phyloP scores from a whole-genome alignment of 192 early-diverging fungal genomes.

The Entomortierella lignicola region DNA sequence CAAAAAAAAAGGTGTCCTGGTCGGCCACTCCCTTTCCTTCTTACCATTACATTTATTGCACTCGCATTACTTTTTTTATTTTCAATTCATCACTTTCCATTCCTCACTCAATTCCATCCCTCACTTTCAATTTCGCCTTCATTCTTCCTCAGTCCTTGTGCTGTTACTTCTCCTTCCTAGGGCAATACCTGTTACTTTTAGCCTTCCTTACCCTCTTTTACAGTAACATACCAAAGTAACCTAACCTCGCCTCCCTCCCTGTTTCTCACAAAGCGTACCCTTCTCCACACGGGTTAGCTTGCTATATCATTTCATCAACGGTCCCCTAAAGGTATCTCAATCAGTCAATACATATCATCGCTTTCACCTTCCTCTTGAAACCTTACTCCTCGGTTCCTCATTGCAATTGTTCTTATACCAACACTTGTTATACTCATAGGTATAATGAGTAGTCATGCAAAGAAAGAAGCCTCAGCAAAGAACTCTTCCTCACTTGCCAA shows the following conservation, averaged over 20 bases:
- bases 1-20: not conserved
- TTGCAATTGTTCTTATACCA: too few relatives aligned
- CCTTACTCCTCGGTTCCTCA: not conserved
- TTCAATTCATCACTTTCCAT: not conserved
- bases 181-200: too few relatives aligned
- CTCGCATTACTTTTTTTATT: not conserved
- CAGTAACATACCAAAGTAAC: not conserved
- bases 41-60: not conserved
- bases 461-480: slow-evolving; percentile 18
- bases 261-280: too few relatives aligned
- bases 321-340: too few relatives aligned
- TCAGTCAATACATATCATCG: too few relatives aligned
- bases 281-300: too few relatives aligned
- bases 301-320: too few relatives aligned
- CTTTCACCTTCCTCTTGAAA: not conserved
- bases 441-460: slow-evolving; percentile 13
- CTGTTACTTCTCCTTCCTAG: not conserved
- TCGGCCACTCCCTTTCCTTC: not conserved
- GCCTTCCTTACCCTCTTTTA: not conserved
- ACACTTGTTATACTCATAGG: not conserved
- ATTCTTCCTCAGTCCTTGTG: not conserved
- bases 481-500: slow-evolving; percentile 21
- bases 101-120: not conserved
- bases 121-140: not conserved
- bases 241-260: not conserved